These are phyloP conservation scores for Moesziomyces sp. DNA, from an alignment of 1,284 basidiomycete species.

Conservation along the genomic window DNA sequence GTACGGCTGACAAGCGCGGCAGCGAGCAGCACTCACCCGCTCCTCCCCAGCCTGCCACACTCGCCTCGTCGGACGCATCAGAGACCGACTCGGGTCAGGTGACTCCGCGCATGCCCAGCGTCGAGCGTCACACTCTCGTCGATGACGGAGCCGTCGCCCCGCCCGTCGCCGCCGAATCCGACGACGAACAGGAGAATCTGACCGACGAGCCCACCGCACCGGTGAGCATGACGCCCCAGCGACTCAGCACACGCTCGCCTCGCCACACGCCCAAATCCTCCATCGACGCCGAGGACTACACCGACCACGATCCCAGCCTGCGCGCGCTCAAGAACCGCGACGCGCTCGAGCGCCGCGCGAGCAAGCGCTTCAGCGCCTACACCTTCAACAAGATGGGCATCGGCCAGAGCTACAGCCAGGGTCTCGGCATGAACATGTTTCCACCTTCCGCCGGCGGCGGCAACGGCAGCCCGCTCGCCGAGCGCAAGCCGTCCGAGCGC, in stretches of 20 bases:
- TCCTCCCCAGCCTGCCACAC: slow-evolving; percentile 7
- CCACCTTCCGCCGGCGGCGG: slow-evolving; percentile 10
- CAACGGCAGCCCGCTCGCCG: slow-evolving; percentile 40
- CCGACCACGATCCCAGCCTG: slow-evolving; percentile 82
- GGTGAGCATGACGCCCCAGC: slow-evolving; percentile 28
- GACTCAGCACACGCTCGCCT: slow-evolving; percentile 27
- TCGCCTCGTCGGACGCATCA: slow-evolving; percentile 20
- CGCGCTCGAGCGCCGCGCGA: slow-evolving; percentile 87
- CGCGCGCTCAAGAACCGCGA: slow-evolving; percentile 88
- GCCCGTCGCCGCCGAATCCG: slow-evolving; percentile 3
- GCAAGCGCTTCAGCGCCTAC: slow-evolving; percentile 95
- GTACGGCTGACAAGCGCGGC: slow-evolving; percentile 11
- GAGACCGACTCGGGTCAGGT: slow-evolving; percentile 26
- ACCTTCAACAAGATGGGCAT: slow-evolving; percentile 91
- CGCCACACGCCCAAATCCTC: slow-evolving; percentile 42
- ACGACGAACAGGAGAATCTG: slow-evolving; percentile 15
- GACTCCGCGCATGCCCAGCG: slow-evolving; percentile 31
- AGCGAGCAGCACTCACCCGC: slow-evolving; percentile 22
- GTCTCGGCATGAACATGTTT: slow-evolving; percentile 45
- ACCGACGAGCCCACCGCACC: slow-evolving; percentile 24
- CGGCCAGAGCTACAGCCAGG: slow-evolving; percentile 49
- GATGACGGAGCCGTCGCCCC: slow-evolving; percentile 10
- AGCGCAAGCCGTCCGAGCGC: slow-evolving; percentile 29
- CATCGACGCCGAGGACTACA: slow-evolving; percentile 65
- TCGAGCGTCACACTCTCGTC: slow-evolving; percentile 41